These are phyloP conservation scores for Aspergillus sp. DNA, from an alignment of 2,329 filamentous ascomycete species.

Conservation along the genomic window DNA sequence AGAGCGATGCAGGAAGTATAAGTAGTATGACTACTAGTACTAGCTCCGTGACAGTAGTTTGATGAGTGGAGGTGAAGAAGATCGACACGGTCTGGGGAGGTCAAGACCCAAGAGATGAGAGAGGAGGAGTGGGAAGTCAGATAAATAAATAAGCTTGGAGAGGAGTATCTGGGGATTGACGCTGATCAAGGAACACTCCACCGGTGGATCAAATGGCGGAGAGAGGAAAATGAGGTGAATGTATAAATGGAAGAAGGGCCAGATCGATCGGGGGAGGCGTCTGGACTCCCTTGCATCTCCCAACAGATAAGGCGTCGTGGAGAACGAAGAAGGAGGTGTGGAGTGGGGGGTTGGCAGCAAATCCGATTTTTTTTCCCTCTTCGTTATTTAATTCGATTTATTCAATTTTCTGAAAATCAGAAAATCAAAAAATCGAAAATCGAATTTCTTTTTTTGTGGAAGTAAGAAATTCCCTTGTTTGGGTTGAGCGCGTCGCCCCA, in stretches of 20 bases:
- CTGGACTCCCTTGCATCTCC: slow-evolving; percentile 31
- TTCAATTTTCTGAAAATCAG: slow-evolving; percentile 12
- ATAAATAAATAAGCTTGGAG: slow-evolving; percentile 12
- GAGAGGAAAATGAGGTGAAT: slow-evolving; percentile 10
- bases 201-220: slow-evolving; percentile 10
- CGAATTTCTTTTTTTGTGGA: background rate
- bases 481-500: slow-evolving; percentile 11
- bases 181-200: slow-evolving; percentile 8
- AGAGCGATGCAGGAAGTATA: background rate
- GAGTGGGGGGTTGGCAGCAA: slow-evolving; percentile 15
- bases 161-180: no score
- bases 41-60: no score
- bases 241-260: slow-evolving; percentile 18
- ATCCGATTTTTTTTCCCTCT: slow-evolving; percentile 11
- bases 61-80: slow-evolving; percentile 4
- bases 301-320: slow-evolving; percentile 29
- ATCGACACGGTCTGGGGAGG: slow-evolving; percentile 2
- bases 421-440: background rate
- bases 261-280: slow-evolving; percentile 27
- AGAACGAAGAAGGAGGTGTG: background rate
- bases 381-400: slow-evolving; percentile 12
- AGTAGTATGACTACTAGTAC: background rate
- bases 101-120: background rate
- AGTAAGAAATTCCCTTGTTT: slow-evolving; percentile 6
- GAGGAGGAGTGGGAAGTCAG: slow-evolving; percentile 4